These are phyloP conservation scores for Argentina anserina DNA, from an alignment of 306 rosid genomes.

Conservation along the genomic window DNA sequence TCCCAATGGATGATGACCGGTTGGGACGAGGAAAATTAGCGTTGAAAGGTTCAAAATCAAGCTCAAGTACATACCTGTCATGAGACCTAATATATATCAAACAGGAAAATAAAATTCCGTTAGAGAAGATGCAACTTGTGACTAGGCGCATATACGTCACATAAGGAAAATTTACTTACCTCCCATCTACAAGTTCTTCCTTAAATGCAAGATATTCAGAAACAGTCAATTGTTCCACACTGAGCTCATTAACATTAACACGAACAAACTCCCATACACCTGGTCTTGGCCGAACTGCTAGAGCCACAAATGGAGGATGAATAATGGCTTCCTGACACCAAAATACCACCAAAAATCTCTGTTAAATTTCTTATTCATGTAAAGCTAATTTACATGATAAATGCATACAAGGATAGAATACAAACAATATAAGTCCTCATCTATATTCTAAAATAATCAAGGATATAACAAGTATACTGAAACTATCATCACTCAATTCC, in stretches of 20 bases:
- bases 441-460: neutral
- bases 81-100: conserved; percentile 28
- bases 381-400: neutral
- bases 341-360: conserved; percentile 19
- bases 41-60: conserved; percentile 89
- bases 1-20: conserved; percentile 79
- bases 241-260: conserved; percentile 75
- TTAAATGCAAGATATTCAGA: conserved; percentile 82
- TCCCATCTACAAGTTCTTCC: conserved; percentile 74
- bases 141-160: neutral
- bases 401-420: neutral
- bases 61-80: conserved; percentile 55
- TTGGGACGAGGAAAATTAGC: conserved; percentile 71
- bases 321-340: conserved; percentile 70
- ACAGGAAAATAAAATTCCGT: neutral
- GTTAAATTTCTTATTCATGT: neutral
- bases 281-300: conserved; percentile 90
- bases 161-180: conserved; percentile 32
- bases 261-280: conserved; percentile 93
- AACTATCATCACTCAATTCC: neutral
- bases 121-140: neutral
- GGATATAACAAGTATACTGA: neutral
- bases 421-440: neutral
- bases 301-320: conserved; percentile 83
- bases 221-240: conserved; percentile 74